Percentiles rank a stretch among this genome's conserved stretches.
Conservation (phyloP, 2,329 filamentous ascomycete genomes). For the Cercospora beticola region DNA sequence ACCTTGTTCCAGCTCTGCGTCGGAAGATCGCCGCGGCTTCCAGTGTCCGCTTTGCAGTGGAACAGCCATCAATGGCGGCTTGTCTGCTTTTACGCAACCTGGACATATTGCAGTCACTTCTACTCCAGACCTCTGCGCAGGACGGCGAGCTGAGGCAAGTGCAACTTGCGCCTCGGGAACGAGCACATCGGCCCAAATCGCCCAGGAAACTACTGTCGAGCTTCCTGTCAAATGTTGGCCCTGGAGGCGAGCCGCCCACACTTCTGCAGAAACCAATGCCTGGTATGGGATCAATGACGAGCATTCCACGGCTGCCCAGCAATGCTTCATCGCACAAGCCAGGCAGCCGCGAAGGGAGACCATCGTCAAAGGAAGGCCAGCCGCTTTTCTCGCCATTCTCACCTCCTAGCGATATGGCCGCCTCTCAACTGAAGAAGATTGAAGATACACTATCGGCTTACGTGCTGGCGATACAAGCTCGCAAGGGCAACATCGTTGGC, state of each 20-base stretch:
- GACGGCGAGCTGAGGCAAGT: conserved; percentile 25
- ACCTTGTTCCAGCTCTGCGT: conserved; percentile 57
- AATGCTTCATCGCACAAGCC: conserved; percentile 37
- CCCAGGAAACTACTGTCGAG: conserved; percentile 88
- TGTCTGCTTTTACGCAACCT: conserved; percentile 75
- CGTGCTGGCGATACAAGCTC: conserved; percentile 74
- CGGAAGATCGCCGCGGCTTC: conserved; percentile 31
- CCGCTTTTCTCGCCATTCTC: conserved; percentile 54
- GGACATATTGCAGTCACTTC: conserved; percentile 69
- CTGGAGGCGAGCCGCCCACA: conserved; percentile 34
- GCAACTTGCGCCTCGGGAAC: conserved; percentile 35
- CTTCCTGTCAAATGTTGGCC: conserved; percentile 64
- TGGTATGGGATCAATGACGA: conserved; percentile 28
- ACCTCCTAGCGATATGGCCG: conserved; percentile 32
- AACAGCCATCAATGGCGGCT: conserved; percentile 63
- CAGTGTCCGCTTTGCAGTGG: conserved; percentile 63
- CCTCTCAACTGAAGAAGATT: conserved; percentile 67
- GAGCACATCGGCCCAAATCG: conserved; percentile 73
- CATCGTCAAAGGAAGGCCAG: conserved; percentile 35
- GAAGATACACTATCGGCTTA: conserved; percentile 86
- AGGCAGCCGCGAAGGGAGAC: conserved; percentile 40
- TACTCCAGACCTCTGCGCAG: conserved; percentile 34
- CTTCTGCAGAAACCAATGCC: conserved; percentile 34
- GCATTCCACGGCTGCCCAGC: conserved; percentile 27
- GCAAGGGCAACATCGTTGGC: conserved; percentile 84